Evolutionary conservation across 2,329 filamentous ascomycete genomes (phyloP), one percentile per base, ranked within the genome.

Genomic region (Arachnomyces sp.): DNA sequence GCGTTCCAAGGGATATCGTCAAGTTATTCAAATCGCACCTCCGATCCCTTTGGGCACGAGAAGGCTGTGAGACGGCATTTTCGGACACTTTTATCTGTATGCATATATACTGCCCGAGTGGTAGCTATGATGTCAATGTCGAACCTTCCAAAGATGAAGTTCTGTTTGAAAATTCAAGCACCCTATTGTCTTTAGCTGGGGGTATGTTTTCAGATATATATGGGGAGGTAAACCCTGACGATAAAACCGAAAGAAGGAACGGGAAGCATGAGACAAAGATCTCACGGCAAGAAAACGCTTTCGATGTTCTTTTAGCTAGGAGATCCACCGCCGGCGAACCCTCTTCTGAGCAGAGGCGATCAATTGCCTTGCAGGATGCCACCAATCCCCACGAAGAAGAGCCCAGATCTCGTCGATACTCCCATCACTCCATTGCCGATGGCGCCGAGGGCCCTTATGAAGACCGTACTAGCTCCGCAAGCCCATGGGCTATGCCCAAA

Each of bases 111-210:
- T 82, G 77, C 53, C 71, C 72, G 2, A 50, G 53, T 7, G 71
- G 67, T 5, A 72, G 64, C 32, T 82, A 82, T 52, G 78, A 82
- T 56, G 66, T 71, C 3, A 82, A 81, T 44, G 61, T 82, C 28
- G 78, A 82, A 49, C 77, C 78, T 3, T 69, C 72, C 1, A 82
- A 82, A 51, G 75, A 81, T 51, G 74, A 81, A 54, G 66, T 81
- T 1, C 50, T 80, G 2, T 80, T 82, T 49, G 69, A 71, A 25
- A 62, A 79, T 34, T 53, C 61, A 2, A 51, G 55, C 3, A 14
- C 52, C 0, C 51, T 82, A 3, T 28, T 78, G 4, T 52, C 52
- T 3, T 48, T 67, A 4, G 59, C 70, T 2, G 61, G 68, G 14
- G 56, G 56, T 21, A 51, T 80, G 1, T 68, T 80, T 34, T 49